These are phyloP conservation scores for Chaetomium globosum DNA, from an alignment of 2,329 filamentous ascomycete species.

Conservation along the genomic window DNA sequence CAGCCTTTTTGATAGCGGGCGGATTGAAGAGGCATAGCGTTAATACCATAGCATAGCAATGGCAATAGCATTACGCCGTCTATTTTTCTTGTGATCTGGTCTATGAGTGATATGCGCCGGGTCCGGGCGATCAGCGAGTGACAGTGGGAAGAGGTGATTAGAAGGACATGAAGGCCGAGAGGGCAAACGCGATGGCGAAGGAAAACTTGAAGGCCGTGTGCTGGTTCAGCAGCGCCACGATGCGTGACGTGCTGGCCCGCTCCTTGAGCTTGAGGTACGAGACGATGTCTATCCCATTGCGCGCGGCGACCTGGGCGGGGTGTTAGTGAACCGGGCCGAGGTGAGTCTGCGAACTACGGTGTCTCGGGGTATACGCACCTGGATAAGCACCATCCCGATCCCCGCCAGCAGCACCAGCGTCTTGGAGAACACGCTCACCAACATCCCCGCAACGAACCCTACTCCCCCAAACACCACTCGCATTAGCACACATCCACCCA, in stretches of 20 bases:
- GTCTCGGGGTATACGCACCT: constrained; percentile 51
- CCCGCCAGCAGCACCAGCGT: constrained; percentile 69
- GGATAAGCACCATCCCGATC: constrained; percentile 62
- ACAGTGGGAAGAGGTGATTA: constrained; percentile 22
- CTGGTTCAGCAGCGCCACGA: constrained; percentile 56
- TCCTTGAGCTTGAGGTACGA: constrained; percentile 45
- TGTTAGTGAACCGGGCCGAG: background rate
- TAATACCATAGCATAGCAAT: background rate
- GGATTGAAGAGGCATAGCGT: background rate
- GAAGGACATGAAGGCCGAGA: constrained; percentile 65
- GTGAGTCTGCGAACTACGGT: too few relatives aligned
- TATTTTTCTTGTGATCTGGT: background rate
- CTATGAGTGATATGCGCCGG: background rate
- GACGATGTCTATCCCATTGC: constrained; percentile 48
- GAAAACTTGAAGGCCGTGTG: constrained; percentile 67
- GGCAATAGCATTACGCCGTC: background rate
- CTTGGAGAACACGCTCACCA: constrained; percentile 71
- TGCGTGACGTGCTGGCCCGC: constrained; percentile 43
- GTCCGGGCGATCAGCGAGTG: background rate
- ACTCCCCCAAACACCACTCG: background rate
- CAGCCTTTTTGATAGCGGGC: constrained; percentile 53
- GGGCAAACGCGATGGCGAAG: constrained; percentile 72
- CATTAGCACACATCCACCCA: background rate
- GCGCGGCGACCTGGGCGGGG: constrained; percentile 46
- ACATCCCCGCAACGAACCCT: constrained; percentile 66